A percentile compares a stretch with the other conserved stretches of the same genome.
Evolutionary conservation across 192 early-diverging fungal genomes (phyloP).

Genomic region (Coemansia furcata): DNA sequence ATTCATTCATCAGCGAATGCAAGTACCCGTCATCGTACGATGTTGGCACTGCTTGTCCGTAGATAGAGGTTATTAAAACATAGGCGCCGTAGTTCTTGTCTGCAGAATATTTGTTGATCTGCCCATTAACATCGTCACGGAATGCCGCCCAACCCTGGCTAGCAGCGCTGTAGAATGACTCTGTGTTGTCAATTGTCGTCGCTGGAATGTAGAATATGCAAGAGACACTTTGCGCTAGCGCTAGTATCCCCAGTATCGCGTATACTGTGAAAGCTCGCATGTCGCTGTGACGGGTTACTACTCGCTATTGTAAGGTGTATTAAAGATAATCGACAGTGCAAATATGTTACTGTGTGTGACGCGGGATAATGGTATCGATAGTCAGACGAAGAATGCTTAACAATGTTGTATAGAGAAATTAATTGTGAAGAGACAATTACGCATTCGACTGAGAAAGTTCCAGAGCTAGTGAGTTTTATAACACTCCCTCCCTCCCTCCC

Average conservation of each 20-base stretch:
- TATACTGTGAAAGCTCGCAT: not conserved
- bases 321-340: not conserved
- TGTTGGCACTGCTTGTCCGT: constrained; percentile 4
- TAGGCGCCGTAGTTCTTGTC: constrained; percentile 22
- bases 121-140: constrained; percentile 3
- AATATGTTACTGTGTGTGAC: not conserved
- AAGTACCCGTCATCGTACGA: constrained; percentile 17
- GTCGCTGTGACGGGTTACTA: not conserved
- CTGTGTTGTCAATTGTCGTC: constrained; percentile 25
- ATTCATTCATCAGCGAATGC: constrained; percentile 16
- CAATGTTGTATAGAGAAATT: not conserved
- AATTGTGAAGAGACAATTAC: not conserved
- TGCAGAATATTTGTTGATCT: constrained; percentile 1
- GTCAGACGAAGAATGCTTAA: not conserved
- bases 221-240: not conserved
- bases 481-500: not conserved
- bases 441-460: not conserved
- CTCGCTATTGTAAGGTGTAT: not conserved
- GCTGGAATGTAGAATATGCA: constrained; percentile 21
- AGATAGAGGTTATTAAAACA: constrained; percentile 16
- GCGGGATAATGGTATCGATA: not conserved
- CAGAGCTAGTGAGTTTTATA: not conserved
- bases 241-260: not conserved
- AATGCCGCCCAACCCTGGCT: constrained; percentile 22
- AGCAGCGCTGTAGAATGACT: constrained; percentile 16